Conservation (phyloP, 2,329 filamentous ascomycete species). For the Nigrograna mackinnonii region DNA sequence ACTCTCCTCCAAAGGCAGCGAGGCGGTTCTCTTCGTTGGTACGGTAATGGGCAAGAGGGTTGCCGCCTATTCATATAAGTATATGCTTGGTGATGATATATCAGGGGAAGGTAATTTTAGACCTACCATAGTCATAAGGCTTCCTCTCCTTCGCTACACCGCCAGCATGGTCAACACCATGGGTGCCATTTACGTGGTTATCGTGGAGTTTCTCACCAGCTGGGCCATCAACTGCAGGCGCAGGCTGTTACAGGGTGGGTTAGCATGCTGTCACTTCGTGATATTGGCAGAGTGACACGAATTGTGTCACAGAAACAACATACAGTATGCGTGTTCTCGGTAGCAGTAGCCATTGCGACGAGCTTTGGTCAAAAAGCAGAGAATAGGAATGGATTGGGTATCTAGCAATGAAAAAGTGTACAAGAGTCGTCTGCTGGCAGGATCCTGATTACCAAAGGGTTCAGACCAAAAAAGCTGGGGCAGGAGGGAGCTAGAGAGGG, state of each 20-base stretch:
- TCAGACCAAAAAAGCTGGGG: constrained; percentile 24
- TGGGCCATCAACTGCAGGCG: no score
- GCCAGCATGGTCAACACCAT: constrained; percentile 41
- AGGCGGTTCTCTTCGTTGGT: constrained; percentile 52
- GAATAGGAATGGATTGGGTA: constrained; percentile 8
- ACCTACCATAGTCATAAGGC: constrained; percentile 50
- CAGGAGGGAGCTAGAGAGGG: constrained; percentile 13
- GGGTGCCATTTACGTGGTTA: constrained; percentile 34
- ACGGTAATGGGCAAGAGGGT: constrained; percentile 54
- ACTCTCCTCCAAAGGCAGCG: constrained; percentile 55
- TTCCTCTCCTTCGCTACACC: constrained; percentile 42
- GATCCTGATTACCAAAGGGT: constrained; percentile 6
- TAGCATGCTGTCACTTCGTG: no score
- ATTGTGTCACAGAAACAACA: no score
- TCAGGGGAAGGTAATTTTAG: not conserved
- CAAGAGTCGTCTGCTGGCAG: constrained; percentile 4
- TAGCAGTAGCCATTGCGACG: constrained; percentile 46
- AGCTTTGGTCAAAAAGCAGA: constrained; percentile 2
- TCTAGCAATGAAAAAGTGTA: constrained; percentile 7
- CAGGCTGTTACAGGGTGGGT: no score
- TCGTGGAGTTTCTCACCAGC: no score
- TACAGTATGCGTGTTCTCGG: constrained; percentile 41
- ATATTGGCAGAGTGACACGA: no score
- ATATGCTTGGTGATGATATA: not conserved
- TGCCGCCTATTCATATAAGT: constrained; percentile 46